A percentile compares a stretch with the other conserved stretches of the same genome.
Conservation (phyloP, 345 rosid genomes). For the Populus deltoides region DNA sequence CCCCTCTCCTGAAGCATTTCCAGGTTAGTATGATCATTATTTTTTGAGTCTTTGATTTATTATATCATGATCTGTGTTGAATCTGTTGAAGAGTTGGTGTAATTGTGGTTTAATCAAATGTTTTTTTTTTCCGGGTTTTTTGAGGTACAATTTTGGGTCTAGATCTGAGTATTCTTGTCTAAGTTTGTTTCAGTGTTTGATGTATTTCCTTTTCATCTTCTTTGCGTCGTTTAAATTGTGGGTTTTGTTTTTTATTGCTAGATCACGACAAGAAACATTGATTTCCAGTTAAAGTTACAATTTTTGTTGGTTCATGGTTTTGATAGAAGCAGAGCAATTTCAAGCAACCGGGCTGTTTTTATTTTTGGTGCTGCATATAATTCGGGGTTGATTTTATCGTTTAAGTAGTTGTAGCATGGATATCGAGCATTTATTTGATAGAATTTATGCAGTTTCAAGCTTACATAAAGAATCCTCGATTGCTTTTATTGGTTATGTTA, state of each 20-base stretch:
- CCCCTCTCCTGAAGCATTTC: background rate
- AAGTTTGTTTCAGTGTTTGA: background rate
- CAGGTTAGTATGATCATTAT: constrained; percentile 6
- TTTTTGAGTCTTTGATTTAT: background rate
- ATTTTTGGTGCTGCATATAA: background rate
- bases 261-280: background rate
- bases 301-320: background rate
- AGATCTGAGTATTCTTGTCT: constrained; percentile 17
- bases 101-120: background rate
- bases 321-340: background rate
- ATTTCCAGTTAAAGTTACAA: background rate
- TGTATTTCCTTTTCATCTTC: background rate
- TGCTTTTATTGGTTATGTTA: background rate
- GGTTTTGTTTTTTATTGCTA: background rate
- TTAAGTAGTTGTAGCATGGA: background rate
- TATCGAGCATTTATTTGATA: background rate
- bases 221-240: background rate
- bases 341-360: background rate
- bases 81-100: background rate
- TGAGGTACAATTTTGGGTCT: background rate
- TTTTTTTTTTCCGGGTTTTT: background rate
- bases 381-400: background rate
- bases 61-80: constrained; percentile 4
- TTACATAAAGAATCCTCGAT: background rate
- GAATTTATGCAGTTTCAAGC: background rate